Evolutionary conservation across 768 basidiomycete species (phyloP), one percentile per base, ranked within the genome.

Genomic region (Tulasnella sp.): DNA sequence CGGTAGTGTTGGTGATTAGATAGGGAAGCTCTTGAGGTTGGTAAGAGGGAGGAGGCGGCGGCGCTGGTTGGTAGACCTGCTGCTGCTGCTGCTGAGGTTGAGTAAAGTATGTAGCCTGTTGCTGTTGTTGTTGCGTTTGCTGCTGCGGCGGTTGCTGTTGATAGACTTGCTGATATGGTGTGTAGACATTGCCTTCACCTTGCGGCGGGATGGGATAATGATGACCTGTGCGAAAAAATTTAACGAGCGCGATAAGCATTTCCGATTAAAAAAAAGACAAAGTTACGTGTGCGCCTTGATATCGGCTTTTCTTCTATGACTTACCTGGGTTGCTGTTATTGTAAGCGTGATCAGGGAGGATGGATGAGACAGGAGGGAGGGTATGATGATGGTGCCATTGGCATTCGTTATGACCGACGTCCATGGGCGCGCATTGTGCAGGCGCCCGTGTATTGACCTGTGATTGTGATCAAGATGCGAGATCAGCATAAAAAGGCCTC

Each of bases 341-440:
- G 41, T 46, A 44, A 2, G 17, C 42, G 31, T 34, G 41, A 42
- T 56, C 54, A 12, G 41, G 42, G 41, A 56, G 42, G 31, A 56
- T 56, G 19, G 54, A 34, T 2, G 54, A 56, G 54, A 56, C 38
- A 4, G 54, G 54, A n/a, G 54, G 54, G 54, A 56, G 54, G 24
- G 54, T 56, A 21, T 43, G 54, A 29, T 56, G 54, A 17, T 31
- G 31, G 9, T 31, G 43, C 54, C 54, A 56, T 25, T 46, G 25
- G 41, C 54, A 42, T 21, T 27, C 54, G 42, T 56, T 38, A 15
- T 38, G 34, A 38, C 34, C 44, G 54, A 42, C 54, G 41, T 46
- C 54, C 31, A 42, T 24, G 17, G 46, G 44, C 21, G 44, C n/a
- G 30, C 54, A 41, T 15, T 38, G 34, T 7, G 34, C 34, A 38